These are phyloP conservation scores for Chlorella ohadii DNA, from an alignment of 139 green algal genomes.

Conservation along the genomic window DNA sequence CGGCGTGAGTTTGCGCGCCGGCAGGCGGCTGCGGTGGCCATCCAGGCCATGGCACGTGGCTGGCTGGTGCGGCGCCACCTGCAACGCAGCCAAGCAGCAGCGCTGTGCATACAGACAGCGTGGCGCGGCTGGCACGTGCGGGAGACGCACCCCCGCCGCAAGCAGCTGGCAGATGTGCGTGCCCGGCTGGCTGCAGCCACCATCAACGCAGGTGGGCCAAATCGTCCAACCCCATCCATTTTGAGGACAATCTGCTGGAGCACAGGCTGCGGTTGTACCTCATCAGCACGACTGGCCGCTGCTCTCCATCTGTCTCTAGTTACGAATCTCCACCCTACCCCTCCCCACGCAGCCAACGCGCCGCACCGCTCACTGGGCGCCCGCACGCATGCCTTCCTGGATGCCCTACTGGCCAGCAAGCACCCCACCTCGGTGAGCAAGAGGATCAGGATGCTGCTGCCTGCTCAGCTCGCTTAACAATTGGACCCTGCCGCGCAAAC, in stretches of 20 bases:
- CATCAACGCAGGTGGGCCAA: not conserved
- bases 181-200: constrained; percentile 48
- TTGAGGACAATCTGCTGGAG: not conserved
- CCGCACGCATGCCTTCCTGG: constrained; percentile 61
- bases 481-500: too few relatives aligned
- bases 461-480: too few relatives aligned
- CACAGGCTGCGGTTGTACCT: too few relatives aligned
- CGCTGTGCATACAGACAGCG: constrained; percentile 54
- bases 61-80: constrained; percentile 19
- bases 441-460: too few relatives aligned
- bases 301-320: not conserved
- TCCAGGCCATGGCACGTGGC: constrained; percentile 32
- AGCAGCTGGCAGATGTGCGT: constrained; percentile 43
- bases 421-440: constrained; percentile 50
- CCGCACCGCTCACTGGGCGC: constrained; percentile 61
- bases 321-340: not conserved
- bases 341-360: not conserved
- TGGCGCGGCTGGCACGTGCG: constrained; percentile 65
- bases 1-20: not conserved
- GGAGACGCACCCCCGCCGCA: not conserved
- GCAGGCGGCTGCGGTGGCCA: constrained; percentile 18
- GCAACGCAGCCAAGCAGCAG: not conserved
- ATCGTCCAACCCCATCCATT: too few relatives aligned
- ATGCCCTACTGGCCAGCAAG: constrained; percentile 61
- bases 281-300: not conserved